A percentile compares a stretch with the other conserved stretches of the same genome.
These are phyloP conservation scores for Coprinopsis sp. DNA, from an alignment of 768 basidiomycete species.

Conservation along the genomic window DNA sequence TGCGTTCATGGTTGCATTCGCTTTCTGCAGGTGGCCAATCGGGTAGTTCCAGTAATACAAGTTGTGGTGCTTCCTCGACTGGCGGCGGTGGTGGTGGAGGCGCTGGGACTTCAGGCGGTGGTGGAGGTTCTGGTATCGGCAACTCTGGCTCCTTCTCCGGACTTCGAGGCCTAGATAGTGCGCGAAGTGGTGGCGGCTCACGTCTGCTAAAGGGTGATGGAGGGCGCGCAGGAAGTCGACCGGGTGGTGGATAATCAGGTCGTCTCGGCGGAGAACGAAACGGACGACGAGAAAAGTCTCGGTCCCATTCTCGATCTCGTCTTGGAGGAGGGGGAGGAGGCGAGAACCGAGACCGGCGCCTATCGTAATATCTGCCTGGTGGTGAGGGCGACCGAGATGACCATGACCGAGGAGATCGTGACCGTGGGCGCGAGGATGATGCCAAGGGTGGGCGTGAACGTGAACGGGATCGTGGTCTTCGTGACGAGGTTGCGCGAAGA, in stretches of 20 bases:
- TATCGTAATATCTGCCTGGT: background rate
- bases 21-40: constrained; percentile 53
- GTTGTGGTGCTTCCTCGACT: constrained; percentile 9
- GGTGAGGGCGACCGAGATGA: background rate
- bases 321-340: background rate
- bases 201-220: background rate
- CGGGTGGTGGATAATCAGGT: background rate
- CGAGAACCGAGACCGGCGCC: background rate
- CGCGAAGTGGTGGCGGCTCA: constrained; percentile 5
- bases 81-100: constrained; percentile 12
- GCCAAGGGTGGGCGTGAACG: background rate
- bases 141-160: constrained; percentile 7
- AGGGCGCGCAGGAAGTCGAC: background rate
- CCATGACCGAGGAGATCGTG: constrained; percentile 2
- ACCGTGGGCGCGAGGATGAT: background rate
- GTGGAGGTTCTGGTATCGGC: constrained; percentile 2
- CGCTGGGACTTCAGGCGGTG: constrained; percentile 6
- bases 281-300: background rate
- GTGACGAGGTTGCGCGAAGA: background rate
- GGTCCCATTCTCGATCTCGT: background rate
- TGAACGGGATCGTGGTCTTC: background rate
- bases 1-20: constrained; percentile 30
- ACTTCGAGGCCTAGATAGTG: constrained; percentile 3
- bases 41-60: constrained; percentile 30
- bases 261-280: constrained; percentile 1